A percentile compares a stretch with the other conserved stretches of the same genome.
Conservation (phyloP, 1,284 basidiomycete species). For the Sporisorium scitamineum region DNA sequence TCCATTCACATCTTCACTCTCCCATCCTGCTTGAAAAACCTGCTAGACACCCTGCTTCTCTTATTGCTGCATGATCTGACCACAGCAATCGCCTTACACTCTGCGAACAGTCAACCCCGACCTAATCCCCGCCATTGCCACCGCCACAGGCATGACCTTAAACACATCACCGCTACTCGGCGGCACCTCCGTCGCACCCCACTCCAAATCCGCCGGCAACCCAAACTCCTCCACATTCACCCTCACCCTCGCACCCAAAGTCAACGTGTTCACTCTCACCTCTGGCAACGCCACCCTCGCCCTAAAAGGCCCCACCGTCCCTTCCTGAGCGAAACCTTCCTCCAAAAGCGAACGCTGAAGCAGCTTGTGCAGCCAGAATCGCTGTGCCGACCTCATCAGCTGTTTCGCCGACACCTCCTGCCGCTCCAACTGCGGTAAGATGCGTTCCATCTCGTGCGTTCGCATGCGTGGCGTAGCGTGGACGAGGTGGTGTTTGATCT, state of each 20-base stretch:
- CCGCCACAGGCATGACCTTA: constrained; percentile 18
- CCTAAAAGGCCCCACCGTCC: constrained; percentile 5
- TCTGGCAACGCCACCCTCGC: constrained; percentile 44
- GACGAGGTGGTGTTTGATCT: constrained; percentile 82
- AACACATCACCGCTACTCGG: constrained; percentile 24
- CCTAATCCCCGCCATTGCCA: constrained; percentile 35
- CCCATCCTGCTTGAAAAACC: not conserved
- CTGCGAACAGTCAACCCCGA: constrained; percentile 28
- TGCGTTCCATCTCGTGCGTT: constrained; percentile 6
- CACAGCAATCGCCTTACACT: not conserved
- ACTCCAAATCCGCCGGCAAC: constrained; percentile 44
- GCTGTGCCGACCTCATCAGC: constrained; percentile 30
- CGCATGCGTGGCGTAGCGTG: constrained; percentile 12
- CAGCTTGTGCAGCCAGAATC: constrained; percentile 46
- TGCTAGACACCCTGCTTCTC: not conserved
- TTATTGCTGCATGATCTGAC: not conserved
- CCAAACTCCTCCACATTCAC: constrained; percentile 42
- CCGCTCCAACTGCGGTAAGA: constrained; percentile 47
- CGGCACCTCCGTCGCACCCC: constrained; percentile 16
- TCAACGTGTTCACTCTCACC: constrained; percentile 31
- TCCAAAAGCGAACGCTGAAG: constrained; percentile 32
- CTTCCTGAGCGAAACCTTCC: not conserved
- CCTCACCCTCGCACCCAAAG: constrained; percentile 31
- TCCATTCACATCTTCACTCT: not conserved
- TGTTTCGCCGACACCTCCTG: constrained; percentile 46